phyloP scores from a whole-genome alignment of 2,329 filamentous ascomycete species.

The Parafenestella ontariensis region DNA sequence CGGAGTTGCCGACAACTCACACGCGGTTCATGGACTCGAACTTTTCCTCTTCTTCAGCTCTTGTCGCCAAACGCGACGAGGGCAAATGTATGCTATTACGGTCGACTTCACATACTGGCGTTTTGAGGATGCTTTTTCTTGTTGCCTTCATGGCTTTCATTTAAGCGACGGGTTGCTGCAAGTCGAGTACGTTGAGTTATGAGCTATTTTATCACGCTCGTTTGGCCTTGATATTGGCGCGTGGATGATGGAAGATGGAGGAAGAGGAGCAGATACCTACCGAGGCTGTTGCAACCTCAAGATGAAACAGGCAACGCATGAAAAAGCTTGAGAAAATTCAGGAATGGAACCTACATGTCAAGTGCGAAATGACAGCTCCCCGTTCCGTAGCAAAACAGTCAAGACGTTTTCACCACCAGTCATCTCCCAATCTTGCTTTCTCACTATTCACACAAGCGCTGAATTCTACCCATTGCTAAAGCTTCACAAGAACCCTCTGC shows the following conservation, averaged over 20 bases:
- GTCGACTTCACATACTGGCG: slow-evolving; percentile 7
- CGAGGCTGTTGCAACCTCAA: slow-evolving; percentile 1
- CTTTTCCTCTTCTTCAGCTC: slow-evolving; percentile 4
- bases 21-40: slow-evolving; percentile 5
- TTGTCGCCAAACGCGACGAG: slow-evolving; percentile 2
- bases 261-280: neutral
- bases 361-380: neutral
- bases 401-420: neutral
- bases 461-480: neutral
- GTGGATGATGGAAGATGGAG: neutral
- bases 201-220: slow-evolving; percentile 5
- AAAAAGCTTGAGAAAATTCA: neutral
- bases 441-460: neutral
- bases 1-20: slow-evolving; percentile 13
- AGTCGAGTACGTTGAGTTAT: neutral
- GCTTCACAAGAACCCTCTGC: too few species aligned
- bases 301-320: slow-evolving; percentile 7
- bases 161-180: neutral
- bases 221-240: slow-evolving; percentile 7
- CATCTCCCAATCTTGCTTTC: neutral
- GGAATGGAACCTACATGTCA: neutral
- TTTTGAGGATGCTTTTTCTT: slow-evolving; percentile 11
- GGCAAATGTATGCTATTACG: slow-evolving; percentile 10
- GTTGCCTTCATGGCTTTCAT: slow-evolving; percentile 1
- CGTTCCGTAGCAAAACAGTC: slow-evolving; percentile 7